Evolutionary conservation across 768 basidiomycete species (phyloP).

Genomic region (Serendipita sp.): DNA sequence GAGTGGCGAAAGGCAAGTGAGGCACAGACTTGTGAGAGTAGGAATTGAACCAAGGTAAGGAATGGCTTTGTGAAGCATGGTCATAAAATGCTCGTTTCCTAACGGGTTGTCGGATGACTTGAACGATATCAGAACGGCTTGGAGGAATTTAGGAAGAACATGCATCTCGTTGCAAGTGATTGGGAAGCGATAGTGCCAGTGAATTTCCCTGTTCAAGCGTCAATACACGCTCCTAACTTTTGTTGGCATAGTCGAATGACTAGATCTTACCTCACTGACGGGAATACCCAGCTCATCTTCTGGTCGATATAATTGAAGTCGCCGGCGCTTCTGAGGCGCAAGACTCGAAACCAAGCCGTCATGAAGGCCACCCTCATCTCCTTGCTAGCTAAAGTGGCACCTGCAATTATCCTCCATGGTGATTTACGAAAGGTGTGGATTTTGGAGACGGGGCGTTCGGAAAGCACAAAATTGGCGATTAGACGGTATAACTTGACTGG

Average conservation of each 20-base stretch:
- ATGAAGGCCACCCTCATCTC: neutral
- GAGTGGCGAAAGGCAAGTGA: neutral
- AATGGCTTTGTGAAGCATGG: constrained; percentile 1
- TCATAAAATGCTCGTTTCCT: constrained; percentile 5
- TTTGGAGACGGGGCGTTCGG: neutral
- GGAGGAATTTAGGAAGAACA: constrained; percentile 2
- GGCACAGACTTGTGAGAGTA: neutral
- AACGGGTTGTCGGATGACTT: neutral
- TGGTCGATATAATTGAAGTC: constrained; percentile 5
- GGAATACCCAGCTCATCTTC: neutral
- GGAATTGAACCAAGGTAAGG: neutral
- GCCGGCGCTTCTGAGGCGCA: neutral
- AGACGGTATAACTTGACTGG: neutral
- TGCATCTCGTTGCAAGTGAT: constrained; percentile 5
- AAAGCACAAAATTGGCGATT: neutral
- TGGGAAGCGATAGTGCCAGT: constrained; percentile 5
- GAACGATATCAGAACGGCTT: constrained; percentile 5
- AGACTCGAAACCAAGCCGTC: neutral
- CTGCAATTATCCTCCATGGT: neutral
- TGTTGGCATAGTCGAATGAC: neutral
- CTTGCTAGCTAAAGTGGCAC: neutral
- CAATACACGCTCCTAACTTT: neutral
- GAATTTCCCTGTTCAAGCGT: constrained; percentile 2
- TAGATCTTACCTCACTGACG: neutral
- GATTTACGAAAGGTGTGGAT: constrained; percentile 2